Evolutionary conservation across 495 filamentous ascomycete genomes (phyloP), one percentile per base, ranked within the genome.

Genomic region (Thozetella sp.): DNA sequence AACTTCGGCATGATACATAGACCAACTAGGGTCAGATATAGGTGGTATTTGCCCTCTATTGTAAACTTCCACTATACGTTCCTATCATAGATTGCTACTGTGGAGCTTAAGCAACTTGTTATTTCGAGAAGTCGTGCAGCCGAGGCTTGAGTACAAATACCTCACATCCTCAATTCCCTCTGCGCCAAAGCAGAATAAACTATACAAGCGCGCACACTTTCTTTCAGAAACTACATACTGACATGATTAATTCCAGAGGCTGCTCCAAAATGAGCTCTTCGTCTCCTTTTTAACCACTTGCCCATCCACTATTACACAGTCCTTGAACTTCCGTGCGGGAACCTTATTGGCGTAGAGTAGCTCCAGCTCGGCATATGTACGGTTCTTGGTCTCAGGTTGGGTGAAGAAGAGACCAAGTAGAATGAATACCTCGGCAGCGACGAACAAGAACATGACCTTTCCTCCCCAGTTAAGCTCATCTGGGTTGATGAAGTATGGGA

Each of bases 351-450:
- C 73, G 62, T 83, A 85, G 58, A 85, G 67, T 19, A 83, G 72
- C 60, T 85, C 81, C 19, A 84, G 66, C 66, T 85, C 82, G 3
- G 72, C 75, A 63, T 73, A 85, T 4, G 77, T 83, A 1, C 76
- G 76, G 51, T 72, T 65, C 50, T 70, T 70, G 63, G 76, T 75
- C 58, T 82, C 80, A 2, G 78, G 30, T 17, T 37, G 30, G 30
- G 30, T 17, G 30, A 37, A 37, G 30, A 37, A 37, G 30, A 37
- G 30, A 17, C 30, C 30, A 37, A 37, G 30, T 6, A 37, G 30
- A 37, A 37, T 37, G 17, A 37, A 37, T 6, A 37, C 30, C 30
- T 37, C 30, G 30, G 30, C 30, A 37, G 30, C 30, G 30, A 37
- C 30, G 17, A 37, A 37, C 30, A 37, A 17, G 30, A 37, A 37